Evolutionary conservation across 129 eudicot species (phyloP), one percentile per base, ranked within the genome.

Genomic region (Deinandra increscens): DNA sequence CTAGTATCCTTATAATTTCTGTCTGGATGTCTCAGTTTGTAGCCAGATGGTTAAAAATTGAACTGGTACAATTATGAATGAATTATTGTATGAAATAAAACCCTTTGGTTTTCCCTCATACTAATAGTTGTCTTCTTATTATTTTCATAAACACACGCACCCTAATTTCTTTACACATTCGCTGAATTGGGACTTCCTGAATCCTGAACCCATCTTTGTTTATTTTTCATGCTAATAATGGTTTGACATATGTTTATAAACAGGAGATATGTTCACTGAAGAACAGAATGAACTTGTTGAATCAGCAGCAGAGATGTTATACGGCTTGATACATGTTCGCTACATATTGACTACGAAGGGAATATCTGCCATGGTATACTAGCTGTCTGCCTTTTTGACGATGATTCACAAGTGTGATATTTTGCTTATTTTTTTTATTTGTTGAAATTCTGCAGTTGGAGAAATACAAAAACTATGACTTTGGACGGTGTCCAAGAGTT

Each of bases 401-500:
- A 33, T 69, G 6, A 60, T 71, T 59, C 17, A 46, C 18, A 46
- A 13, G 43, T 60, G 61, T 5, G 4, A 22, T 6, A 12, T 14
- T 43, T 9, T 68, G 6, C 4, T 36, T 36, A 36, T 17, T 19
- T 9, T 12, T 23, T 22, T 19, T 48, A 44, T 48, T 48, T 46
- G 34, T 38, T 49, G 45, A 4, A 45, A 29, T 54, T 45, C 3
- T 69, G 66, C 89, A 92, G 98, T 71, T 86, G 67, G 98, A 92
- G 88, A 92, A 92, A 85, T 92, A 84, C 81, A 92, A 92, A 64
- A 83, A 86, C 80, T 84, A 82, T 65, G 98, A 89, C 54, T 88
- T 92, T 78, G 98, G 98, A 69, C 84, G 98, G 77, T 92, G 98
- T 79, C 98, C 98, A 18, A 84, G 96, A 79, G 96, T 92, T 83